A percentile compares a stretch with the other conserved stretches of the same genome.
Evolutionary conservation across 192 early-diverging fungal genomes (phyloP).

Genomic region (Coemansia sp.): DNA sequence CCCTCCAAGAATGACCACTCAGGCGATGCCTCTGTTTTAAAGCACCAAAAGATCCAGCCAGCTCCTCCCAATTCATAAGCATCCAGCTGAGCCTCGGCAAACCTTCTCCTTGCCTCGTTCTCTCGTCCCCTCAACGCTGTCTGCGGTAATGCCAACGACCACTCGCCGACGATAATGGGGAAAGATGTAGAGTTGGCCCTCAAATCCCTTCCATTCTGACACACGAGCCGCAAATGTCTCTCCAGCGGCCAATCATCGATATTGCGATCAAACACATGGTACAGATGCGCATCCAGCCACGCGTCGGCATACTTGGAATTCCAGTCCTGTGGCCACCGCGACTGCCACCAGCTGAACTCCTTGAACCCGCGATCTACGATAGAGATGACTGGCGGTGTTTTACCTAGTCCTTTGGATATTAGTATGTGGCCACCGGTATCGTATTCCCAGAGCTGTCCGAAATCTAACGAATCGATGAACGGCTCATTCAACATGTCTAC

Average conservation of each 20-base stretch:
- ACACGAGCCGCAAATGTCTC: conserved; percentile 44
- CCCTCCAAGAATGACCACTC: conserved; percentile 76
- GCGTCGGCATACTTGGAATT: conserved; percentile 46
- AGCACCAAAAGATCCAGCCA: conserved; percentile 77
- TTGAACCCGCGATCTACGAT: conserved; percentile 56
- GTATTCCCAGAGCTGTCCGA: conserved; percentile 56
- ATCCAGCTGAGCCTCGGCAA: conserved; percentile 68
- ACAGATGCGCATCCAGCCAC: conserved; percentile 55
- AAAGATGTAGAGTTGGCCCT: conserved; percentile 52
- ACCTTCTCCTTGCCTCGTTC: conserved; percentile 60
- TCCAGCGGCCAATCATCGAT: conserved; percentile 45
- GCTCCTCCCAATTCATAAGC: conserved; percentile 64
- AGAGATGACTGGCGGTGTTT: conserved; percentile 40
- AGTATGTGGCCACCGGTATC: conserved; percentile 49
- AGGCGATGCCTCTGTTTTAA: conserved; percentile 69
- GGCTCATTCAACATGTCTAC: conserved; percentile 55
- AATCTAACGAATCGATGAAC: conserved; percentile 46
- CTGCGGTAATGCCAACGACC: conserved; percentile 67
- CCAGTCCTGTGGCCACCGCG: conserved; percentile 53
- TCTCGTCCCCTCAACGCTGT: conserved; percentile 62
- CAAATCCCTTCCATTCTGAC: conserved; percentile 45
- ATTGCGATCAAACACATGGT: conserved; percentile 57
- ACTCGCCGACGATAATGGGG: conserved; percentile 75
- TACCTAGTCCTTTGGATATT: conserved; percentile 27
- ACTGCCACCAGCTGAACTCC: conserved; percentile 54